Evolutionary conservation across 768 basidiomycete genomes (phyloP).

Genomic region (Collybia sordida): DNA sequence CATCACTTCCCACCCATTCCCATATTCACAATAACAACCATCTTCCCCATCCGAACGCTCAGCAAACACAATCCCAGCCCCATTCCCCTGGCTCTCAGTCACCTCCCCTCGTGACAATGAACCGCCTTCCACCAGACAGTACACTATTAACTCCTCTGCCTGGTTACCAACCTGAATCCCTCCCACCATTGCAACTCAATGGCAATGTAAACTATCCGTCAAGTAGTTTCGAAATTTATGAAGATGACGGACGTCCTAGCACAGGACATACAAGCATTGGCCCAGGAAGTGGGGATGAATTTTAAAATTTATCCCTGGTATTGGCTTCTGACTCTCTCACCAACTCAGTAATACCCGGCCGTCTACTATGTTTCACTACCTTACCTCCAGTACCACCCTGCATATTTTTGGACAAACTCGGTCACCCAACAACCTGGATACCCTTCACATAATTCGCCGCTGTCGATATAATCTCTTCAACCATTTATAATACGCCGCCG

Average conservation of each 20-base stretch:
- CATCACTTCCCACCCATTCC: constrained; percentile 24
- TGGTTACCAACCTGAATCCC: constrained; percentile 49
- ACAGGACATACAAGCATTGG: constrained; percentile 39
- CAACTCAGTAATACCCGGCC: constrained; percentile 3
- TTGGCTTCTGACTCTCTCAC: background rate
- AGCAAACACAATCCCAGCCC: constrained; percentile 12
- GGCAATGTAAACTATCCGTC: constrained; percentile 23
- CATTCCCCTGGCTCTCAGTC: constrained; percentile 20
- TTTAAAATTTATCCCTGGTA: constrained; percentile 6
- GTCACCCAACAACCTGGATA: too few relatives aligned
- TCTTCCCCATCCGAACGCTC: constrained; percentile 25
- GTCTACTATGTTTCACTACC: background rate
- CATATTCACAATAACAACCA: constrained; percentile 26
- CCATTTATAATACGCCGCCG: background rate
- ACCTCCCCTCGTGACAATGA: constrained; percentile 20
- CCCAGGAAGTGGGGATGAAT: constrained; percentile 30
- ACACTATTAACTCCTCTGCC: constrained; percentile 72
- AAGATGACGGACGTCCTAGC: constrained; percentile 39
- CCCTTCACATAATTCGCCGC: background rate
- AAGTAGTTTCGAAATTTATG: constrained; percentile 34
- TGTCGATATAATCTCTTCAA: background rate
- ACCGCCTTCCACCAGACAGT: constrained; percentile 60
- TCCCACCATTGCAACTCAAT: constrained; percentile 28
- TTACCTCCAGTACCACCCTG: background rate
- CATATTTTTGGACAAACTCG: background rate